Percentiles rank a stretch among this genome's conserved stretches.
Evolutionary conservation across 2,329 filamentous ascomycete species (phyloP).

Genomic region (Diaporthe ilicicola): DNA sequence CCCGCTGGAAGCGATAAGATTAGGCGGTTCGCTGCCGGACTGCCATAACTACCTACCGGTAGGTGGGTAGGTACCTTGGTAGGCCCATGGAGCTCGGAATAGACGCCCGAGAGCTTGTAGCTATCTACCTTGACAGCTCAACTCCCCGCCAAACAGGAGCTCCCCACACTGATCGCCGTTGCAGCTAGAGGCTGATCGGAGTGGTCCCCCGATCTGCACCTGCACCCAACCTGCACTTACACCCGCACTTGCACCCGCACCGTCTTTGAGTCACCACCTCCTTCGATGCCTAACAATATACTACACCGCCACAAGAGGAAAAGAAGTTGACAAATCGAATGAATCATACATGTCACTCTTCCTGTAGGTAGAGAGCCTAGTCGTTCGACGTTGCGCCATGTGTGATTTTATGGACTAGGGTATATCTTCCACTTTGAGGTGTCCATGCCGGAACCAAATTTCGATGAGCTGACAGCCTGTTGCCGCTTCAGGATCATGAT

Average conservation of each 20-base stretch:
- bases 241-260: too few relatives aligned
- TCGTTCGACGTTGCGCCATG: too few relatives aligned
- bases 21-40: neutral
- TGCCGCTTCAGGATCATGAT: neutral
- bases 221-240: neutral
- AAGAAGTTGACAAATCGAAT: neutral
- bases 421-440: neutral
- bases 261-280: too few relatives aligned
- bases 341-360: neutral
- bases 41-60: too few relatives aligned
- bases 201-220: constrained; percentile 1
- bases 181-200: neutral
- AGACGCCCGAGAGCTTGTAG: neutral
- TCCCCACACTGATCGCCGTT: neutral
- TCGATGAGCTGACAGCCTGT: too few relatives aligned
- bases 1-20: neutral
- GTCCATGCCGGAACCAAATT: too few relatives aligned
- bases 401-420: neutral
- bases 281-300: neutral
- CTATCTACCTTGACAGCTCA: constrained; percentile 3
- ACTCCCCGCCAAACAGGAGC: neutral
- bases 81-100: neutral
- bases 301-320: neutral
- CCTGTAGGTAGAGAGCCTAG: neutral
- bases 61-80: too few relatives aligned